phyloP scores from a whole-genome alignment of 164 flowering plant species.

The Cinnamomum micranthum region DNA sequence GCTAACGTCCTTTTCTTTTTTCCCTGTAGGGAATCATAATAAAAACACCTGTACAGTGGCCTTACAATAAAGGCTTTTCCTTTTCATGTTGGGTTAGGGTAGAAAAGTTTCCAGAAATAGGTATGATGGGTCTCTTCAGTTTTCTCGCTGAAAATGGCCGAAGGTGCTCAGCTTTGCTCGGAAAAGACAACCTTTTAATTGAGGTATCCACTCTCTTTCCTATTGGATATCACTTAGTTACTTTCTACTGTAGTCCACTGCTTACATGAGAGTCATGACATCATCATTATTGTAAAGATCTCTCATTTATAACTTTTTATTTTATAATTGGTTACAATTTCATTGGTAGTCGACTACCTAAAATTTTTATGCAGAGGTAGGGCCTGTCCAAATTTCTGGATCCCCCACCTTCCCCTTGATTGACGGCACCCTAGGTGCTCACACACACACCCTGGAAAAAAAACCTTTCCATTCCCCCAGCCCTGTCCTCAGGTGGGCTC shows the following conservation, averaged over 20 bases:
- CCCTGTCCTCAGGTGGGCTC: too few relatives aligned
- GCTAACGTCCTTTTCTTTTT: slow-evolving; percentile 4
- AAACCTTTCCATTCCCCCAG: too few relatives aligned
- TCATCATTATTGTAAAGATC: not conserved
- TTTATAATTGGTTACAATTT: too few relatives aligned
- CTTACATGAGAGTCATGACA: too few relatives aligned
- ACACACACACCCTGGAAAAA: too few relatives aligned
- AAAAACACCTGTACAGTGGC: slow-evolving; percentile 90
- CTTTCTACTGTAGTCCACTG: not conserved
- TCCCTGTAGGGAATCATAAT: slow-evolving; percentile 70
- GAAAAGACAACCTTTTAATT: slow-evolving; percentile 62
- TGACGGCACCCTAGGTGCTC: too few relatives aligned
- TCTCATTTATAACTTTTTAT: too few relatives aligned
- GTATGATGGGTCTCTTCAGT: slow-evolving; percentile 83
- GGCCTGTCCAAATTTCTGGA: too few relatives aligned
- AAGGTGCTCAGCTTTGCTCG: slow-evolving; percentile 79
- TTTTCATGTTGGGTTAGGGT: slow-evolving; percentile 97
- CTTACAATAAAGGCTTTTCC: slow-evolving; percentile 84
- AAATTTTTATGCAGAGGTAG: too few relatives aligned
- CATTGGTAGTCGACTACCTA: too few relatives aligned
- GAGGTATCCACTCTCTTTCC: slow-evolving; percentile 46
- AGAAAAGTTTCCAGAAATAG: slow-evolving; percentile 69
- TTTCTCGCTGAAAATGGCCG: slow-evolving; percentile 85
- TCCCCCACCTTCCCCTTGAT: too few relatives aligned
- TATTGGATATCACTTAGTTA: not conserved